Base-by-base conservation (phyloP, 73 alveolate species). In the Paramecium primaurelia region DNA sequence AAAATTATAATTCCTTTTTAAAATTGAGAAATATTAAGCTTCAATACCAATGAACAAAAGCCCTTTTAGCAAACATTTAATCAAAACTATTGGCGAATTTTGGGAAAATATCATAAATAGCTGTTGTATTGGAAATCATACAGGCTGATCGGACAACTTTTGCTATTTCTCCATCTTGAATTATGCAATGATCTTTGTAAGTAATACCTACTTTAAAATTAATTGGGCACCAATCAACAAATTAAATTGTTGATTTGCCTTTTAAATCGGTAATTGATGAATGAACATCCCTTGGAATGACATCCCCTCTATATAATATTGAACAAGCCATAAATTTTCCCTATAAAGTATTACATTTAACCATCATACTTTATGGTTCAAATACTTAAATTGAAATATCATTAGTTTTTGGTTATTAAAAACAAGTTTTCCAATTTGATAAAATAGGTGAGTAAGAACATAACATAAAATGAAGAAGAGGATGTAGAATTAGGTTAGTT, bases 31-130 rank as follows among this genome's bases (percentile, higher is more conserved):
- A n/a, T n/a, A n/a, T n/a, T n/a, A n/a, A n/a, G n/a, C n/a, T n/a
- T n/a, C n/a, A n/a, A n/a, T n/a, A 98, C 98, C 99, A 97, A 88
- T 98, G 99, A 77, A 98, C 99, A 96, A 98, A 98, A 73, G 99
- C 99, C 93, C 99, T 97, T 95, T 97, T 98, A 73, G 99, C 96
- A 92, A 83, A 96, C 97, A 96, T 95, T 71, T 73, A 88, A 93
- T 96, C 98, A 92, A 95, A 96, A 58, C 91, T 77, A 60, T 93
- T 93, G 54, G 93, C 95, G 47, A 96, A 92, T 93, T 98, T 95
- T 34, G 98, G 94, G 95, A 97, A 97, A 38, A 97, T 98, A 92
- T 96, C 98, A 87, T 98, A 98, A 88, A 98, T 96, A 58, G 99
- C 98, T 85, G 99, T 96, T 22, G 98, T 47, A 95, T 98, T 98